phyloP scores from a whole-genome alignment of 176 grass and related monocot species.

The Ampelocalamus luodianensis region DNA sequence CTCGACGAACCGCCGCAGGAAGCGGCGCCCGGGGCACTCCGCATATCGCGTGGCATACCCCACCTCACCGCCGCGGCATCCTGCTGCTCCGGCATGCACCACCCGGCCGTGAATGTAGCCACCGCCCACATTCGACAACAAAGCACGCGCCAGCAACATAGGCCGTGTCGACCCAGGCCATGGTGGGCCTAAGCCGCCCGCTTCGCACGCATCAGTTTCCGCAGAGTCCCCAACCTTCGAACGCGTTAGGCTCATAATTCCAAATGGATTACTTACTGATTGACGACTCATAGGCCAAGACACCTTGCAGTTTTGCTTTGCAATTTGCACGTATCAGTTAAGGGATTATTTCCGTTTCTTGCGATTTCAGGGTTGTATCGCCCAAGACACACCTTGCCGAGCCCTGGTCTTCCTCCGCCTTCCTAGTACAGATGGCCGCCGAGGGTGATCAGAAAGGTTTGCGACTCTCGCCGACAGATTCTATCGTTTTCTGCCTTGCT shows the following conservation, averaged over 20 bases:
- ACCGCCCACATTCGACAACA: neutral
- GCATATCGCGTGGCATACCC: too few relatives aligned
- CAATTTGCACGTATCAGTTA: neutral
- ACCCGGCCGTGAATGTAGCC: neutral
- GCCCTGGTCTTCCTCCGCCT: neutral
- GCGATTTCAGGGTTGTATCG: neutral
- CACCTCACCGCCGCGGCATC: too few relatives aligned
- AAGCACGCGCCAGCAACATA: neutral
- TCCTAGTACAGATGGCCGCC: conserved; percentile 33
- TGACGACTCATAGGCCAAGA: neutral
- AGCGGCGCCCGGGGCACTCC: too few relatives aligned
- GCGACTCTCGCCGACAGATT: neutral
- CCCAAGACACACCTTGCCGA: neutral
- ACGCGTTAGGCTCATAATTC: neutral
- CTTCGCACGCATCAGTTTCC: too few relatives aligned
- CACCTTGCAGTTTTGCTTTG: neutral
- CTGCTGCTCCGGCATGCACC: too few relatives aligned
- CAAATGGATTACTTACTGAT: neutral
- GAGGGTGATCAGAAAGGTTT: conserved; percentile 60
- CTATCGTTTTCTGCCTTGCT: neutral
- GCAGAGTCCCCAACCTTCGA: too few relatives aligned
- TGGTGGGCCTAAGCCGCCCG: neutral
- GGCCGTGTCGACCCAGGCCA: neutral
- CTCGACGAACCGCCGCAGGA: too few relatives aligned
- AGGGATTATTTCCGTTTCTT: neutral